These are phyloP conservation scores for Poa pratensis DNA, from an alignment of 176 grass and related monocot species.

Conservation along the genomic window DNA sequence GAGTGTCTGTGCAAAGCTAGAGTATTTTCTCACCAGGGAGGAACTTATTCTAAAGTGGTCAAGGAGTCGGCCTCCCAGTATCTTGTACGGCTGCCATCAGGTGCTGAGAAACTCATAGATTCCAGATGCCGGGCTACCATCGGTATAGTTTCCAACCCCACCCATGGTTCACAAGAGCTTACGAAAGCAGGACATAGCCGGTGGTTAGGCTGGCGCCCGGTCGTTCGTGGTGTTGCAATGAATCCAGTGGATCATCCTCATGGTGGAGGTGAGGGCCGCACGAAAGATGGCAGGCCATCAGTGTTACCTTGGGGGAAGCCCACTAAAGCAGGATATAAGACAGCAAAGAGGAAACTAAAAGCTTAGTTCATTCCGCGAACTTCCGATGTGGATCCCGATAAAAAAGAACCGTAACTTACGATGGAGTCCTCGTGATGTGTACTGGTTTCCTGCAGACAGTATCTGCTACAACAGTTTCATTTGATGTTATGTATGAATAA, in stretches of 20 bases:
- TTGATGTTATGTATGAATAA: neutral
- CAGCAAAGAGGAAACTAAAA: neutral
- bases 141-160: conserved; percentile 26
- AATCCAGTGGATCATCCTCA: conserved; percentile 33
- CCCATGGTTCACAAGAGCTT: conserved; percentile 1
- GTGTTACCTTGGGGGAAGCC: neutral
- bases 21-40: too few species aligned
- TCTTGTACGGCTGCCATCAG: neutral
- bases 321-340: neutral
- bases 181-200: conserved; percentile 10
- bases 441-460: neutral
- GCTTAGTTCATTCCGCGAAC: neutral
- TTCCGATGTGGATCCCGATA: neutral
- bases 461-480: neutral
- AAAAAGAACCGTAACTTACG: neutral
- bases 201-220: neutral
- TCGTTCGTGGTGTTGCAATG: conserved; percentile 21
- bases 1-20: too few species aligned
- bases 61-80: neutral
- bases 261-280: conserved; percentile 7
- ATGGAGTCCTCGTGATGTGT: neutral
- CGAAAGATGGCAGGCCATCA: conserved; percentile 7
- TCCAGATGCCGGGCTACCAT: neutral
- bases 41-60: conserved; percentile 1
- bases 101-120: conserved; percentile 24